phyloP scores from a whole-genome alignment of 352 stramenopile species.

The Phytophthora cactorum region DNA sequence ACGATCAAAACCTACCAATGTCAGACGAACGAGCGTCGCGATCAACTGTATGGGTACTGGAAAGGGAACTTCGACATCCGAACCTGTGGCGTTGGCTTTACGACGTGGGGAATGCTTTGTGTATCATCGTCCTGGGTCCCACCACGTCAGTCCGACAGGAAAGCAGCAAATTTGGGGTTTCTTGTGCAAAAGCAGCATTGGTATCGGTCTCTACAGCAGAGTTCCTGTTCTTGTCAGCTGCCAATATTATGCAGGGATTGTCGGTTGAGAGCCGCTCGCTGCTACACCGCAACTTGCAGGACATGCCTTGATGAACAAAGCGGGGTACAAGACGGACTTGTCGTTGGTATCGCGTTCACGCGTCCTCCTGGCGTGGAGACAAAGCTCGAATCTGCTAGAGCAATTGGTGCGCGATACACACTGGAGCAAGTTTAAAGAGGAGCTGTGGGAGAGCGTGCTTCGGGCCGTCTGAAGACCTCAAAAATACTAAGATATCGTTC shows the following conservation, averaged over 20 bases:
- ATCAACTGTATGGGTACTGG: constrained; percentile 15
- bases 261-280: constrained; percentile 41
- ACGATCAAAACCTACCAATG: constrained; percentile 10
- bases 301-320: constrained; percentile 18
- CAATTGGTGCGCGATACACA: constrained; percentile 29
- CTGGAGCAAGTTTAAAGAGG: constrained; percentile 46
- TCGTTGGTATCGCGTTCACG: neutral
- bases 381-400: constrained; percentile 34
- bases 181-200: constrained; percentile 56
- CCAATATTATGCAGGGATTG: constrained; percentile 43
- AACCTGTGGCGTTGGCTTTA: constrained; percentile 31
- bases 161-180: constrained; percentile 22
- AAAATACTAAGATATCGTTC: too few relatives aligned
- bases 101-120: constrained; percentile 52
- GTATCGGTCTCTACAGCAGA: constrained; percentile 48
- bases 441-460: constrained; percentile 36
- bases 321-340: constrained; percentile 2
- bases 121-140: constrained; percentile 65
- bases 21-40: constrained; percentile 8
- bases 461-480: constrained; percentile 6
- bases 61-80: neutral
- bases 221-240: constrained; percentile 57
- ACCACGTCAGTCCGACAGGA: constrained; percentile 36
- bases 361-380: constrained; percentile 3
- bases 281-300: constrained; percentile 51